Base-by-base conservation (phyloP, 106 monocot species). In the Dioscorea zingiberensis region DNA sequence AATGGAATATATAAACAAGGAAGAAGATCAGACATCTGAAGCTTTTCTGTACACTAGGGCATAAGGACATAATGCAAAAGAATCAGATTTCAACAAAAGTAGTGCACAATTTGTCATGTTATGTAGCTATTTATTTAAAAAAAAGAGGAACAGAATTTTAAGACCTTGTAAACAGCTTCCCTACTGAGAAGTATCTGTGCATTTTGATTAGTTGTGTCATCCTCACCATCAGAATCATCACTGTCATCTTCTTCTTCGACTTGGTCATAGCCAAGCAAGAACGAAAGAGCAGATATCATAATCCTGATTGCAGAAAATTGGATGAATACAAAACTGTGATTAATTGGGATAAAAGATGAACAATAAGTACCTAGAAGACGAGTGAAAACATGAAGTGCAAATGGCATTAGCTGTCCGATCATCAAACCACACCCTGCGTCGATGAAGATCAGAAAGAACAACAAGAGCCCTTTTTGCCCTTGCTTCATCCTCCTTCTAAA, bases 341-440 rank as follows among this genome's bases (percentile, higher is more conserved):
- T 15, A 6, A 69, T 57, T 22, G 10, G 32, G 10, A 2, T 44
- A 55, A 22, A 46, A 56, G 59, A 26, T 0, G 0, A 21, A 23
- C 32, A 67, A 8, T 58, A 29, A 26, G 7, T 72, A 86, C 93
- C 82, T 93, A 44, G 88, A 82, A 44, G 93, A 93, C 38, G 80
- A 16, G 55, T 93, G 93, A 63, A 89, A 93, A 69, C 93, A 98
- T 27, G 93, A 88, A 49, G 65, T 84, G 69, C 93, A 98, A 47
- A 98, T 93, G 21, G 82, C 89, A 87, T 89, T 89, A 21, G 98
- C 89, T 56, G 93, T 89, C 46, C 89, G 79, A 48, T 93, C 98
- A 82, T 93, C 98, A 76, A 89, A 89, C 98, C 98, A 98, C 54
- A 98, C 86, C 54, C 74, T 98, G 25, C 98, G 74, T 27, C 93